phyloP scores from a whole-genome alignment of 495 filamentous ascomycete genomes.

The Extremus antarcticus region DNA sequence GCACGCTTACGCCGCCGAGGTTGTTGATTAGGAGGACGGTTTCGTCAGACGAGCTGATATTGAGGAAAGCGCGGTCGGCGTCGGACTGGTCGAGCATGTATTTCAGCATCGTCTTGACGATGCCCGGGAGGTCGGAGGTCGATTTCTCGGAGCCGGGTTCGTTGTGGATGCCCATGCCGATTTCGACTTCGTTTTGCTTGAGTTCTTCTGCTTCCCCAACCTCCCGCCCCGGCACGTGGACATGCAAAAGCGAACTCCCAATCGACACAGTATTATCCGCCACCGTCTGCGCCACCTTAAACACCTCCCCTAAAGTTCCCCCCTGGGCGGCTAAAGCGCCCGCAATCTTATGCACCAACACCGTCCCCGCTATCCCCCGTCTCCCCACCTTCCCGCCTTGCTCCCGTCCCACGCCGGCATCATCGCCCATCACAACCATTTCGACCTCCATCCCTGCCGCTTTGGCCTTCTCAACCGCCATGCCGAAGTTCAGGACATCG shows the following conservation, averaged over 20 bases:
- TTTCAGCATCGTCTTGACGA: slow-evolving; percentile 68
- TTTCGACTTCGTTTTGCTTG: slow-evolving; percentile 64
- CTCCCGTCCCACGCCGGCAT: slow-evolving; percentile 78
- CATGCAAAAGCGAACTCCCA: slow-evolving; percentile 76
- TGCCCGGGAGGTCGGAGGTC: slow-evolving; percentile 49
- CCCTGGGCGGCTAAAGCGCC: slow-evolving; percentile 72
- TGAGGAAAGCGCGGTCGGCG: slow-evolving; percentile 69
- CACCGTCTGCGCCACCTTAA: slow-evolving; percentile 56
- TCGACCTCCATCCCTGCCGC: slow-evolving; percentile 70
- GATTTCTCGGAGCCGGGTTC: slow-evolving; percentile 75
- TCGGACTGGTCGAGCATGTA: slow-evolving; percentile 73
- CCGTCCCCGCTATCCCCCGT: slow-evolving; percentile 83
- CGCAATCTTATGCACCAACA: slow-evolving; percentile 77
- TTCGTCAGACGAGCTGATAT: slow-evolving; percentile 49
- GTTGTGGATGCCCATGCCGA: slow-evolving; percentile 99
- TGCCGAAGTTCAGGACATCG: slow-evolving; percentile 89
- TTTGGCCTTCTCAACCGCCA: slow-evolving; percentile 85
- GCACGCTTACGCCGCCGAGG: slow-evolving; percentile 76
- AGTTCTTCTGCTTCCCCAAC: slow-evolving; percentile 42
- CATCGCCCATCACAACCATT: slow-evolving; percentile 92
- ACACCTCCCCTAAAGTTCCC: slow-evolving; percentile 52
- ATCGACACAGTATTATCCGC: slow-evolving; percentile 73
- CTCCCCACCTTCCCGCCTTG: slow-evolving; percentile 85
- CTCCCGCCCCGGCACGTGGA: slow-evolving; percentile 78
- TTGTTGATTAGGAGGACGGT: slow-evolving; percentile 85